Percentiles rank a stretch among this genome's conserved stretches.
phyloP scores from a whole-genome alignment of 495 filamentous ascomycete genomes.

The Jackrogersella minutella region DNA sequence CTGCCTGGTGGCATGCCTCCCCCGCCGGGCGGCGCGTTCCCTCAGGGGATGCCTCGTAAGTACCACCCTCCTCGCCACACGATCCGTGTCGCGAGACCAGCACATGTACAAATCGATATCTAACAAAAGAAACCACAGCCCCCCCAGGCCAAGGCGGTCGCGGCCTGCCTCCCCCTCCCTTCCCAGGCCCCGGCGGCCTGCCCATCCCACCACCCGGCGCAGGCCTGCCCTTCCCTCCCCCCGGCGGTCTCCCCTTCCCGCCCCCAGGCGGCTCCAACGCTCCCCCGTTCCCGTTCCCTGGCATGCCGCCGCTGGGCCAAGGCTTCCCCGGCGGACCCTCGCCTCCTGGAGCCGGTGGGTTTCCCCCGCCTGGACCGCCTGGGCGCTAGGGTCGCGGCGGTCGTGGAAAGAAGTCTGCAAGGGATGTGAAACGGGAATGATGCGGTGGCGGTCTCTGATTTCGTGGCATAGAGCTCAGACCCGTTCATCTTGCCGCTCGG shows the following conservation, averaged over 20 bases:
- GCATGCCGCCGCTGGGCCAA: slow-evolving; percentile 53
- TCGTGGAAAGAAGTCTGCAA: no score
- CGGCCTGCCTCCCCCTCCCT: slow-evolving; percentile 68
- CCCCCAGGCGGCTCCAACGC: slow-evolving; percentile 55
- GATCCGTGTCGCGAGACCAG: no score
- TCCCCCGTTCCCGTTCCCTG: slow-evolving; percentile 45
- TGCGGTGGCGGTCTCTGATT: no score
- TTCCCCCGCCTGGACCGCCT: slow-evolving; percentile 48
- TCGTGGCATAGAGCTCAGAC: no score
- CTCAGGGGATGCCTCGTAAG: slow-evolving; percentile 47
- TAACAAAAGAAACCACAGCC: slow-evolving; percentile 38
- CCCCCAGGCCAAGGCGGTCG: slow-evolving; percentile 63
- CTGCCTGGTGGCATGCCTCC: slow-evolving; percentile 46
- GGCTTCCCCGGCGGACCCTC: slow-evolving; percentile 45
- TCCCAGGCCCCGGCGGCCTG: slow-evolving; percentile 58
- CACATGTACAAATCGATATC: no score
- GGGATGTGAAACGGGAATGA: no score
- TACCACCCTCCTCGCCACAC: not conserved
- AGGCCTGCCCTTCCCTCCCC: slow-evolving; percentile 53
- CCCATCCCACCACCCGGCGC: slow-evolving; percentile 55
- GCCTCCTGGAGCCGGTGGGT: slow-evolving; percentile 46
- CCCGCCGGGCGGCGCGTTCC: slow-evolving; percentile 42
- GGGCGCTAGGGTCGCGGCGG: slow-evolving; percentile 31
- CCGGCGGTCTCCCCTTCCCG: slow-evolving; percentile 67
- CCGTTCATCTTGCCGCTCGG: no score